These are phyloP conservation scores for Cenchrus fungigraminus DNA, from an alignment of 176 grass and related monocot genomes.

Conservation along the genomic window DNA sequence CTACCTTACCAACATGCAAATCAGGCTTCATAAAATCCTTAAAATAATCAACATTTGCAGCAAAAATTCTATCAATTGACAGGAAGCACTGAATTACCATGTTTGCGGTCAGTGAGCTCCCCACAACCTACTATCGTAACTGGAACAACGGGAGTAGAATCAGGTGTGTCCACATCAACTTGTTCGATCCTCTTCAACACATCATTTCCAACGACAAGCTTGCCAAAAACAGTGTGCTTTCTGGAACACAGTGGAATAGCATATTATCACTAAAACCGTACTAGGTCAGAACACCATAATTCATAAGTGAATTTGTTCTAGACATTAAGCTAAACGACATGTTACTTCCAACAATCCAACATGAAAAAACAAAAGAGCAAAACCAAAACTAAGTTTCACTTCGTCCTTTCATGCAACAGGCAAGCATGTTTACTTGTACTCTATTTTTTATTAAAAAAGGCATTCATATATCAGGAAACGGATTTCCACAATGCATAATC, in stretches of 20 bases:
- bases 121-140: slow-evolving; percentile 87
- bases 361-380: neutral
- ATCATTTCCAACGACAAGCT: slow-evolving; percentile 80
- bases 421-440: neutral
- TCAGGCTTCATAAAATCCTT: neutral
- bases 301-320: neutral
- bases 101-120: slow-evolving; percentile 63
- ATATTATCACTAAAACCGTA: slow-evolving; percentile 34
- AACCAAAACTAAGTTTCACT: slow-evolving; percentile 1
- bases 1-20: slow-evolving; percentile 1
- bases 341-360: neutral
- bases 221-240: slow-evolving; percentile 96
- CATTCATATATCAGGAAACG: neutral
- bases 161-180: slow-evolving; percentile 66
- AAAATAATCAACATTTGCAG: neutral
- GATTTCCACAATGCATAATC: slow-evolving; percentile 1
- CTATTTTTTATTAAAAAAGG: neutral
- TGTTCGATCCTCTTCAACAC: slow-evolving; percentile 85
- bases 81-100: slow-evolving; percentile 16
- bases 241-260: slow-evolving; percentile 50
- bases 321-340: neutral
- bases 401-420: neutral
- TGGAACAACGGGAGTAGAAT: slow-evolving; percentile 59
- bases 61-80: neutral
- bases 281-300: neutral